Evolutionary conservation across 2,329 filamentous ascomycete genomes (phyloP).

Genomic region (Diplocarpon rosae): DNA sequence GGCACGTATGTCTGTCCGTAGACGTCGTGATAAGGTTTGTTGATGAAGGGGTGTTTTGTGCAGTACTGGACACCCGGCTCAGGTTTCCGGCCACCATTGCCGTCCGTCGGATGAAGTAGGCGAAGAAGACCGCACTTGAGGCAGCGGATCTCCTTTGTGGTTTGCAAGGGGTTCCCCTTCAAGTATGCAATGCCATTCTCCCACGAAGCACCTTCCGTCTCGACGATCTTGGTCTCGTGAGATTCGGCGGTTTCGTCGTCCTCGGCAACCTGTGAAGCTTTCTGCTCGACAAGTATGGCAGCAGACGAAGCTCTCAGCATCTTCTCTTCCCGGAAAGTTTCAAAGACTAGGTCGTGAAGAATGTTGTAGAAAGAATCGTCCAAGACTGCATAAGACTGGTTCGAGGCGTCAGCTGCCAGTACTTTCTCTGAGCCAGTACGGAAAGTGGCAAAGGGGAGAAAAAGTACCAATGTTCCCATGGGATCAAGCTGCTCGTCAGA

Average conservation of each 20-base stretch:
- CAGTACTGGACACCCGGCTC: constrained; percentile 64
- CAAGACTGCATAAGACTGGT: constrained; percentile 52
- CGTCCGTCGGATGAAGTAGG: constrained; percentile 61
- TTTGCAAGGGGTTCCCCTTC: constrained; percentile 62
- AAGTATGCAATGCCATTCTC: constrained; percentile 57
- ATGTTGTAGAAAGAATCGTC: constrained; percentile 69
- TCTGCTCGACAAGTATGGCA: constrained; percentile 51
- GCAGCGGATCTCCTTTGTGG: constrained; percentile 61
- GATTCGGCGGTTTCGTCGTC: constrained; percentile 37
- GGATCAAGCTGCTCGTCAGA: constrained; percentile 30
- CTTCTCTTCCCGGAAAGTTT: constrained; percentile 71
- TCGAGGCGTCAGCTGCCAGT: constrained; percentile 12
- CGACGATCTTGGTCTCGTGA: constrained; percentile 31
- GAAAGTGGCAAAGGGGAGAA: constrained; percentile 5
- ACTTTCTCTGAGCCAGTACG: constrained; percentile 10
- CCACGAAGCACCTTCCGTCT: constrained; percentile 59
- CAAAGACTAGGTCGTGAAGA: constrained; percentile 62
- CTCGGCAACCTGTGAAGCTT: constrained; percentile 19
- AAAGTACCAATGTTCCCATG: constrained; percentile 49
- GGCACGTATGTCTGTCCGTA: constrained; percentile 74
- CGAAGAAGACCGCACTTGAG: constrained; percentile 64
- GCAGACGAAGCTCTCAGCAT: constrained; percentile 56
- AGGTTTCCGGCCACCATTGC: constrained; percentile 53
- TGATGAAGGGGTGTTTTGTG: constrained; percentile 67
- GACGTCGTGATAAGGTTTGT: constrained; percentile 66